Percentiles rank a stretch among this genome's conserved stretches.
Conservation (phyloP, 345 rosid genomes). For the Euphorbia pulcherrima region DNA sequence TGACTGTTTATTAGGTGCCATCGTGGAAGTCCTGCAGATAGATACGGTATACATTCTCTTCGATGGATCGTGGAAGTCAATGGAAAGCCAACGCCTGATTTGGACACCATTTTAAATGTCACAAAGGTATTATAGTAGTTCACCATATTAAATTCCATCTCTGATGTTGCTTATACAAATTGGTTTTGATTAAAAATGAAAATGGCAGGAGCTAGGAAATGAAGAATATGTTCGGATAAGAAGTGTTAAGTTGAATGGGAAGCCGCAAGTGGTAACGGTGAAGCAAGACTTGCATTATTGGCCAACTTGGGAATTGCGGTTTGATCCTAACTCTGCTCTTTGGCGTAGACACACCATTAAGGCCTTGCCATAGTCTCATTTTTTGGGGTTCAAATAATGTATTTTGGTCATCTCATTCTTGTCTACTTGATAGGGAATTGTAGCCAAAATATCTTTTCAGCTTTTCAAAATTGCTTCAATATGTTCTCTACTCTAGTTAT, state of each 20-base stretch:
- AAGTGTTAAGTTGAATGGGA: conserved; percentile 77
- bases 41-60: conserved; percentile 79
- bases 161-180: background rate
- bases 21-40: conserved; percentile 88
- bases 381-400: too few species aligned
- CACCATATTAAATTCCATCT: background rate
- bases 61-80: conserved; percentile 95
- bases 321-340: conserved; percentile 61
- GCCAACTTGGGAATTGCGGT: conserved; percentile 90
- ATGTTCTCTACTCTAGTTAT: too few species aligned
- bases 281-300: conserved; percentile 95
- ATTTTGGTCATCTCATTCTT: too few species aligned
- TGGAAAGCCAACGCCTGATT: conserved; percentile 75
- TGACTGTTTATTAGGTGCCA: conserved; percentile 53
- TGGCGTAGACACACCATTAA: conserved; percentile 70
- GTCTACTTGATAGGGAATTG: too few species aligned
- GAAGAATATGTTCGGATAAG: conserved; percentile 80
- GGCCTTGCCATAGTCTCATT: conserved; percentile 37
- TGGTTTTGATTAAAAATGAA: background rate
- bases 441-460: too few species aligned
- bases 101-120: conserved; percentile 64
- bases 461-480: too few species aligned
- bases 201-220: conserved; percentile 60
- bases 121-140: conserved; percentile 58
- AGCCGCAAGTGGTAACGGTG: conserved; percentile 79